Conservation (phyloP, 2,329 filamentous ascomycete species). For the Alternaria sp. region DNA sequence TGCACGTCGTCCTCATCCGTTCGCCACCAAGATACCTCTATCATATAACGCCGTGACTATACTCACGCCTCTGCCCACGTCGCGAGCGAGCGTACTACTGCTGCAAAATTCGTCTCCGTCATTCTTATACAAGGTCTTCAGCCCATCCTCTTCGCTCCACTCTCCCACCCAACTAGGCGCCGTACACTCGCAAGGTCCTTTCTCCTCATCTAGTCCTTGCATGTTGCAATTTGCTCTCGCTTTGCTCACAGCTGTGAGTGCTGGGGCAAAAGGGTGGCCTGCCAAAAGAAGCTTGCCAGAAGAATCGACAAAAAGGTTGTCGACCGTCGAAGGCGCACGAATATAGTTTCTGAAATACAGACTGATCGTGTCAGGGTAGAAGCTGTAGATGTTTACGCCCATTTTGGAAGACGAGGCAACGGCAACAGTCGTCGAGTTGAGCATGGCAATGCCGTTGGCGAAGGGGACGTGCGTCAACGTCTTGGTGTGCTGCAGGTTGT, state of each 20-base stretch:
- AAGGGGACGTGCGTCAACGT: conserved; percentile 47
- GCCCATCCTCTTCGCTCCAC: conserved; percentile 47
- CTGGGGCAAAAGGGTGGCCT: conserved; percentile 50
- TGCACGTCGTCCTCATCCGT: conserved; percentile 16
- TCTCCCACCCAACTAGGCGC: conserved; percentile 49
- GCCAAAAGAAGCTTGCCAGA: conserved; percentile 50
- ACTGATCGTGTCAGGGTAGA: conserved; percentile 3
- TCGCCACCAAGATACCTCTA: conserved; percentile 48
- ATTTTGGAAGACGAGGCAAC: conserved; percentile 48
- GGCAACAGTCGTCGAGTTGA: conserved; percentile 48
- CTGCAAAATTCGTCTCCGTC: conserved; percentile 45
- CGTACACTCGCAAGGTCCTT: conserved; percentile 32
- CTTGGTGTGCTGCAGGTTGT: conserved; percentile 12
- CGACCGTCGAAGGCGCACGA: conserved; percentile 43
- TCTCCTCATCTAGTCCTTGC: conserved; percentile 22
- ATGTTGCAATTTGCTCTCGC: conserved; percentile 26
- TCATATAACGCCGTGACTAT: conserved; percentile 52
- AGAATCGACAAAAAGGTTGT: conserved; percentile 51
- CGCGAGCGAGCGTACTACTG: conserved; percentile 48
- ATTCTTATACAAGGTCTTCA: conserved; percentile 45
- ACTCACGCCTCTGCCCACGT: conserved; percentile 43
- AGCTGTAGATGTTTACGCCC: conserved; percentile 46
- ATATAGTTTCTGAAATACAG: conserved; percentile 21
- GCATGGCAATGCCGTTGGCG: conserved; percentile 50
- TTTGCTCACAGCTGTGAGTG: conserved; percentile 31